Conservation (phyloP, 768 basidiomycete species). For the Lentinula raphanica region DNA sequence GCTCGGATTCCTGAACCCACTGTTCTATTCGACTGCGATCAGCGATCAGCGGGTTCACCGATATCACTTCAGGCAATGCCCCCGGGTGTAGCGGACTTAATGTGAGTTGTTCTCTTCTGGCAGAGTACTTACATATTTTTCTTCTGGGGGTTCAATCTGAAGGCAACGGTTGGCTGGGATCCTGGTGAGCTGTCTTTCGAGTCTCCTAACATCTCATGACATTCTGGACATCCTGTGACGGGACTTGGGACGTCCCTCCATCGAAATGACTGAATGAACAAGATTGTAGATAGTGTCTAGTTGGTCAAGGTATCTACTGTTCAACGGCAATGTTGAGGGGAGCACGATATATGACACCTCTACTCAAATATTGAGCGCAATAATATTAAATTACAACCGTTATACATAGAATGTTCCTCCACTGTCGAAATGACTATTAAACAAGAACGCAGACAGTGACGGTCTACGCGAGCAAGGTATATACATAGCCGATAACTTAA, state of each 20-base stretch:
- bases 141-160: background rate
- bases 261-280: no score
- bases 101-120: conserved; percentile 9
- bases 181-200: conserved; percentile 11
- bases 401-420: no score
- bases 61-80: conserved; percentile 26
- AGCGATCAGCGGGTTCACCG: conserved; percentile 18
- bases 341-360: no score
- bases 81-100: conserved; percentile 42
- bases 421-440: no score
- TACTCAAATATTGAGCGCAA: no score
- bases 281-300: no score
- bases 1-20: conserved; percentile 21
- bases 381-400: no score
- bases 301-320: no score
- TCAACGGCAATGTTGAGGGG: no score
- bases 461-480: no score
- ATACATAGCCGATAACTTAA: background rate
- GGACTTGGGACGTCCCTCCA: conserved; percentile 8
- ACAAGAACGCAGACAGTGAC: no score
- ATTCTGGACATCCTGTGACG: background rate
- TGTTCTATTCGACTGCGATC: conserved; percentile 15
- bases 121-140: no score
- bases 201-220: background rate
- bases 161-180: conserved; percentile 21